Base-by-base conservation (phyloP, 768 basidiomycete genomes). In the Symmetrospora coprosmae region DNA sequence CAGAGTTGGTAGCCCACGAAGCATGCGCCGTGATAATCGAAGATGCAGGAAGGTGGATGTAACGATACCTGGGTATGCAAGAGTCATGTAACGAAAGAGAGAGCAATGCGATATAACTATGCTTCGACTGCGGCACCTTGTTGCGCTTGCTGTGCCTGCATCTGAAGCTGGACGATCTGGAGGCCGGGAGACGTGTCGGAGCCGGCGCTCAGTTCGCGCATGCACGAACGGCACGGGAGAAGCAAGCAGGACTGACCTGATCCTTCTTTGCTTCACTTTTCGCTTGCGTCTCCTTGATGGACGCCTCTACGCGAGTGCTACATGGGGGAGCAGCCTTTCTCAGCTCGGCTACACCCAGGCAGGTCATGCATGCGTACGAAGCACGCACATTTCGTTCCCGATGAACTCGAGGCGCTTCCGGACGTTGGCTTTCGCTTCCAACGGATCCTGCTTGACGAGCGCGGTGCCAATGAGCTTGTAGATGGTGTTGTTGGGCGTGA, bases 381-480 rank as follows among this genome's bases (percentile, higher is more conserved):
- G n/a, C 3, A 74, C 83, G 59, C 55, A 92, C 91, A 91, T 88
- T 73, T 96, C 90, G 58, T 81, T 74, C 50, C 75, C 77, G 68
- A 94, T 96, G 74, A 88, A 92, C 58, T 86, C 86, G 30, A 97
- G 74, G 16, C 91, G 82, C 46, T 85, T 92, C 66, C 88, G 82
- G 23, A 97, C 86, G 68, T 88, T 92, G 64, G 74, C 76, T 71
- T 86, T 86, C 33, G 90, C 91, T 67, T 94, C 92, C 8, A 73
- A 73, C 68, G 84, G 82, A 66, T 94, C 90, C 73, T 96, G 91
- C 66, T 84, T 80, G 7, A 94, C 82, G 30, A 96, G 79, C 13
- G 90, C 85, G 0, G 88, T 87, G 1, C 91, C 91, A 37, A 92
- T 79, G 28, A 87, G 79, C 75, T 96, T 97, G 77, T 83, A 97